phyloP scores from a whole-genome alignment of 2,329 filamentous ascomycete genomes.

The Aspergillus sp. region DNA sequence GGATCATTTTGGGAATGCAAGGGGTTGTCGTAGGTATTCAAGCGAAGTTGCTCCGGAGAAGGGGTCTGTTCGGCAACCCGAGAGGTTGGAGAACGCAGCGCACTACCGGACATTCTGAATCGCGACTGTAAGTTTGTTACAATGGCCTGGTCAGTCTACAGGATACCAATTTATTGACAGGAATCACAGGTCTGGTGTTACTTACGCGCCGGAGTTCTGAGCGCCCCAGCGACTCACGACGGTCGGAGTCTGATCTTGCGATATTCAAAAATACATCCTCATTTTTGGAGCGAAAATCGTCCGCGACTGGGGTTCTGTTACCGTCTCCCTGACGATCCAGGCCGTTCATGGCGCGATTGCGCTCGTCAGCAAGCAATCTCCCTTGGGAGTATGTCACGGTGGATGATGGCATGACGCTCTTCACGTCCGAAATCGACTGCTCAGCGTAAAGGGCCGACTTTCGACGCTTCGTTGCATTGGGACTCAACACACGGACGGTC shows the following conservation, averaged over 20 bases:
- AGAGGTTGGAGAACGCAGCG: slow-evolving; percentile 37
- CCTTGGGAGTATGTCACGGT: slow-evolving; percentile 33
- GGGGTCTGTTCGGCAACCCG: slow-evolving; percentile 37
- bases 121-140: slow-evolving; percentile 33
- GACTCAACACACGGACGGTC: slow-evolving; percentile 26
- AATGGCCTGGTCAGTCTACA: slow-evolving; percentile 22
- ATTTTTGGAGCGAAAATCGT: slow-evolving; percentile 41
- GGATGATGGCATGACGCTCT: slow-evolving; percentile 35
- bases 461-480: slow-evolving; percentile 34
- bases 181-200: slow-evolving; percentile 11
- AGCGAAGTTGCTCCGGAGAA: slow-evolving; percentile 37
- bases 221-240: slow-evolving; percentile 39
- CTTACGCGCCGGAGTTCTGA: slow-evolving; percentile 45
- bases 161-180: background rate
- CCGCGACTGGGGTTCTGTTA: slow-evolving; percentile 35
- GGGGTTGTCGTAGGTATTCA: slow-evolving; percentile 36
- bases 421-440: slow-evolving; percentile 31
- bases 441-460: slow-evolving; percentile 27
- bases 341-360: slow-evolving; percentile 28
- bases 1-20: slow-evolving; percentile 38
- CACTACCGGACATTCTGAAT: slow-evolving; percentile 37
- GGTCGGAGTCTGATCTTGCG: slow-evolving; percentile 43
- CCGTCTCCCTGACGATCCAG: slow-evolving; percentile 32
- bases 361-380: slow-evolving; percentile 29
- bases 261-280: slow-evolving; percentile 52